Evolutionary conservation across 495 filamentous ascomycete genomes (phyloP).

Genomic region (Venustampulla echinocandica): DNA sequence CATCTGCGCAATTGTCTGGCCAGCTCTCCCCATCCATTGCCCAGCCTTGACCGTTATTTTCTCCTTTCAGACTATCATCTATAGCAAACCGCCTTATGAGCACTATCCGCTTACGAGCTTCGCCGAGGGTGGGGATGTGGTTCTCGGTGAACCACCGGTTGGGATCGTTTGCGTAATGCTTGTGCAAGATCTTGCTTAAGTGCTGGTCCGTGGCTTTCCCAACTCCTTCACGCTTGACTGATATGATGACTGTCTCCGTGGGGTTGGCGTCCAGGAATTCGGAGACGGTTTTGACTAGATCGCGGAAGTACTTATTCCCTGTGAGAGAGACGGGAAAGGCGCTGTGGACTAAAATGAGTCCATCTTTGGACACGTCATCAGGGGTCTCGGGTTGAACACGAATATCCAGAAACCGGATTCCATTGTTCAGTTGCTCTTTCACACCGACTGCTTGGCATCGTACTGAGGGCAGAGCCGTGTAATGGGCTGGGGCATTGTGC

Average conservation of each 20-base stretch:
- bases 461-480: conserved; percentile 80
- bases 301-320: conserved; percentile 56
- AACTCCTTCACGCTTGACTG: conserved; percentile 82
- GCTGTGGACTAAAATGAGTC: conserved; percentile 54
- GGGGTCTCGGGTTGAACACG: conserved; percentile 42
- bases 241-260: conserved; percentile 75
- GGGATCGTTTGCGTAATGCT: conserved; percentile 57
- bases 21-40: conserved; percentile 77
- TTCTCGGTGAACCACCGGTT: conserved; percentile 72
- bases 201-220: conserved; percentile 73
- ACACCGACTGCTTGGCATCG: conserved; percentile 82
- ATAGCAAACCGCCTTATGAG: conserved; percentile 74
- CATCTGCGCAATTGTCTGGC: conserved; percentile 82
- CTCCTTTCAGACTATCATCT: conserved; percentile 46
- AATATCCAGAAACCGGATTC: conserved; percentile 91
- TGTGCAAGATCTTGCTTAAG: conserved; percentile 58
- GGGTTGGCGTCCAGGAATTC: conserved; percentile 71
- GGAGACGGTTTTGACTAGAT: conserved; percentile 58
- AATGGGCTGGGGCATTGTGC: conserved; percentile 83
- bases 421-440: conserved; percentile 72
- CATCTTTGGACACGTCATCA: conserved; percentile 21
- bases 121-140: conserved; percentile 64
- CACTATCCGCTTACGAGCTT: conserved; percentile 74
- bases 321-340: conserved; percentile 68
- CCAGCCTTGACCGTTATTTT: conserved; percentile 58